phyloP scores from a whole-genome alignment of 768 basidiomycete genomes.

The Lepiota brunneoincarnata region DNA sequence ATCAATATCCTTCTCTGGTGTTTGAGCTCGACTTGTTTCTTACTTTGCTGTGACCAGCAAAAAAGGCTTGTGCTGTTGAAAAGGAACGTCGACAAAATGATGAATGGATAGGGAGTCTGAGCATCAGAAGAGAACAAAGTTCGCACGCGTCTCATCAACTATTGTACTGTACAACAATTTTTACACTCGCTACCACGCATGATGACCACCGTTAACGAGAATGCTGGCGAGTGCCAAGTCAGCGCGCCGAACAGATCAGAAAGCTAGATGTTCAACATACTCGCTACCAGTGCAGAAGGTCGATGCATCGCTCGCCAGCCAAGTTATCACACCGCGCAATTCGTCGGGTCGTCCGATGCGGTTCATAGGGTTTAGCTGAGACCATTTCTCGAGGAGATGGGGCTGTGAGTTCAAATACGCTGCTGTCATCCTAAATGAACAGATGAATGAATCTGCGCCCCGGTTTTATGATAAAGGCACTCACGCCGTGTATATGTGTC shows the following conservation, averaged over 20 bases:
- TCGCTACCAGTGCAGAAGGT: constrained; percentile 83
- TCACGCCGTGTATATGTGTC: constrained; percentile 70
- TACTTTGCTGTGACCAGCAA: constrained; percentile 44
- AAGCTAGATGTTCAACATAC: constrained; percentile 41
- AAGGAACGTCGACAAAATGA: constrained; percentile 15
- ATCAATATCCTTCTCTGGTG: neutral
- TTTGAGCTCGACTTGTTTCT: constrained; percentile 1
- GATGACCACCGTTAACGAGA: constrained; percentile 60
- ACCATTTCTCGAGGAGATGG: constrained; percentile 64
- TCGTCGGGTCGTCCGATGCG: constrained; percentile 73
- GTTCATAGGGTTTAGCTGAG: constrained; percentile 63
- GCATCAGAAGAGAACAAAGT: constrained; percentile 5
- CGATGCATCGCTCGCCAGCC: constrained; percentile 75
- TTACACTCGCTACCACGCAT: constrained; percentile 52
- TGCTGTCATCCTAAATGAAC: constrained; percentile 61
- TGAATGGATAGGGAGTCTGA: constrained; percentile 5
- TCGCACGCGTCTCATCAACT: constrained; percentile 1
- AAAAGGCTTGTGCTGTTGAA: constrained; percentile 14
- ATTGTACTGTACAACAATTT: neutral
- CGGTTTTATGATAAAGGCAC: constrained; percentile 11
- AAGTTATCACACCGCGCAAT: constrained; percentile 65
- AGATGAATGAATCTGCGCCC: neutral
- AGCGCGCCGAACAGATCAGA: neutral
- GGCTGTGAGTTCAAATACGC: constrained; percentile 67
- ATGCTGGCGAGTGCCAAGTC: constrained; percentile 36